These are phyloP conservation scores for Gossypium armourianum DNA, from an alignment of 441 rosid species.

Conservation along the genomic window DNA sequence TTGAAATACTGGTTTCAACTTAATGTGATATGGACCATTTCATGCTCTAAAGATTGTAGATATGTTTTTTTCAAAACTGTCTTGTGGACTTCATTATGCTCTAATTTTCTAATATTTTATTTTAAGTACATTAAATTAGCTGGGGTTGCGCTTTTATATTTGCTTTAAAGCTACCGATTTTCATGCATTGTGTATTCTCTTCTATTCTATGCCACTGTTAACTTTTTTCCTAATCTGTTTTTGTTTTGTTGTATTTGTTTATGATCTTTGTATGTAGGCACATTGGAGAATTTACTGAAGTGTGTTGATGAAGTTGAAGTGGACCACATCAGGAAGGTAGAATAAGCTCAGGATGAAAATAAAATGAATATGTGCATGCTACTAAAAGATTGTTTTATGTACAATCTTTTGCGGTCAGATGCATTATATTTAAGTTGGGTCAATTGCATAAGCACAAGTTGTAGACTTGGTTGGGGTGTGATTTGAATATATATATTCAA, in stretches of 20 bases:
- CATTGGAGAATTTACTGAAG: slow-evolving; percentile 52
- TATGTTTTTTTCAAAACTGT: background rate
- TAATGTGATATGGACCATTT: background rate
- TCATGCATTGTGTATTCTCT: background rate
- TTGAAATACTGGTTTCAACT: background rate
- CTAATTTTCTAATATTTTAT: background rate
- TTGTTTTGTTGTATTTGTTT: slow-evolving; percentile 13
- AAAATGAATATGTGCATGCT: slow-evolving; percentile 6
- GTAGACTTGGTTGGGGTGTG: background rate
- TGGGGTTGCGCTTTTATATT: slow-evolving; percentile 1
- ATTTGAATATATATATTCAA: background rate
- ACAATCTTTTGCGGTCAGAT: background rate
- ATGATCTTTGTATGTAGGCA: slow-evolving; percentile 29
- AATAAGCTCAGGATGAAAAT: background rate
- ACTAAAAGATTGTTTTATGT: background rate
- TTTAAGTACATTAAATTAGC: background rate
- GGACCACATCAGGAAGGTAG: slow-evolving; percentile 44
- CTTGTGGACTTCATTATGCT: background rate
- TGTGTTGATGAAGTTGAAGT: slow-evolving; percentile 50
- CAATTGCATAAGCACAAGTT: background rate
- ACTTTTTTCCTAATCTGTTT: background rate
- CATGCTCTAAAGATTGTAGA: background rate
- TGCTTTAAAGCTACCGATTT: background rate
- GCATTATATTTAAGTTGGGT: background rate
- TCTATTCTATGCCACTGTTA: background rate